phyloP scores from a whole-genome alignment of 306 rosid genomes.

The Neltuma alba region DNA sequence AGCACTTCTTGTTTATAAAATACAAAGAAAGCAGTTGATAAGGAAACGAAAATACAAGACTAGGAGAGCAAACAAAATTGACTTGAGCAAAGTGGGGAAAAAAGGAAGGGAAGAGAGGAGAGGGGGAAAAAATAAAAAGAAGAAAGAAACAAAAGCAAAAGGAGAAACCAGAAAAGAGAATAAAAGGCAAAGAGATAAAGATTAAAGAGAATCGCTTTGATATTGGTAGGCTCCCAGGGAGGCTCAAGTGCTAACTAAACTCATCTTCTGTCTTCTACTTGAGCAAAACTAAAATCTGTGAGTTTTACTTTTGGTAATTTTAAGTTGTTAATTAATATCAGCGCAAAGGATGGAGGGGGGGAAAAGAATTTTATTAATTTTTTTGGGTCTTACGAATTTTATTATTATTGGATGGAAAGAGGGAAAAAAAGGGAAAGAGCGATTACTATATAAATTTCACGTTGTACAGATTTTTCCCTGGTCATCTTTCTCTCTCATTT shows the following conservation, averaged over 20 bases:
- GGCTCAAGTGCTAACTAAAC: constrained; percentile 20
- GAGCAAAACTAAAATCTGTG: background rate
- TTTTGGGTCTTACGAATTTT: background rate
- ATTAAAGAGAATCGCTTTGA: constrained; percentile 28
- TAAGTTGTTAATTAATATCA: background rate
- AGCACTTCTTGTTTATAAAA: background rate
- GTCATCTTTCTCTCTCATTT: constrained; percentile 40
- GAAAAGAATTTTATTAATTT: background rate
- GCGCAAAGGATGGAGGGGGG: background rate
- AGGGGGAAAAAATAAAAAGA: background rate
- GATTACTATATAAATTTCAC: constrained; percentile 17
- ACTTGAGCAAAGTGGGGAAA: background rate
- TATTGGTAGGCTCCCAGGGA: constrained; percentile 48
- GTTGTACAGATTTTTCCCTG: constrained; percentile 24
- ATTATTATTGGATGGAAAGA: background rate
- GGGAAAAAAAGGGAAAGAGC: background rate
- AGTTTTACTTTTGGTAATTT: background rate
- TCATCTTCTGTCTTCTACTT: background rate
- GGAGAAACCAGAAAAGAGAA: background rate
- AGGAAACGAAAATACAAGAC: background rate
- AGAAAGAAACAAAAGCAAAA: background rate
- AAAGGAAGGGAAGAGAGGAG: background rate
- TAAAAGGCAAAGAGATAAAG: background rate
- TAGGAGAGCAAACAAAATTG: constrained; percentile 24
- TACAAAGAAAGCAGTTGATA: background rate